Percentiles rank a stretch among this genome's conserved stretches.
These are phyloP conservation scores for Chaetomium strumarium DNA, from an alignment of 2,329 filamentous ascomycete genomes.

Conservation along the genomic window DNA sequence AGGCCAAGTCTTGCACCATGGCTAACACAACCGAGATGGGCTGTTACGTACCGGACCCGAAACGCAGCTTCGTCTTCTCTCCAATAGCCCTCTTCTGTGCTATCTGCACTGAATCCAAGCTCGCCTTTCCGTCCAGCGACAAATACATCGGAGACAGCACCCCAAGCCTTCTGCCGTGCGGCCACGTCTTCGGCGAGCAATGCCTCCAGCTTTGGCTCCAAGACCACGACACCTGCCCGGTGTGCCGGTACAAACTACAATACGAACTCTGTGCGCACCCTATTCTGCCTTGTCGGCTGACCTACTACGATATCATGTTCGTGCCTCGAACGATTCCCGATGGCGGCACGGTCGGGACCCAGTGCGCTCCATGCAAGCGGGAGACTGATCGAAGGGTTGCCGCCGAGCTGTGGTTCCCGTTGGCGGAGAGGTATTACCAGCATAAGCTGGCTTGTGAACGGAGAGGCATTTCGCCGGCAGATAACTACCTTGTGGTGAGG, in stretches of 20 bases:
- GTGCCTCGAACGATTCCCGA: neutral
- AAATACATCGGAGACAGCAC: neutral
- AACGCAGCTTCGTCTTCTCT: neutral
- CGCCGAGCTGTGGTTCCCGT: neutral
- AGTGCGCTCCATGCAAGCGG: neutral
- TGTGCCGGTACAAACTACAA: neutral
- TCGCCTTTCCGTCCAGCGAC: neutral
- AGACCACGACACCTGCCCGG: slow-evolving; percentile 1
- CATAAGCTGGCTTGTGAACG: neutral
- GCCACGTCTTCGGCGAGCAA: slow-evolving; percentile 3
- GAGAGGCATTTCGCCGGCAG: neutral
- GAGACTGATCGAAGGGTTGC: neutral
- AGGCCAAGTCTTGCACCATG: neutral
- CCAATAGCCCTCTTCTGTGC: neutral
- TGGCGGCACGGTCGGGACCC: neutral
- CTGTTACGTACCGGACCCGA: slow-evolving; percentile 4
- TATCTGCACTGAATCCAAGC: slow-evolving; percentile 5
- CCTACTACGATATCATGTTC: neutral
- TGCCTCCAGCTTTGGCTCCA: slow-evolving; percentile 5
- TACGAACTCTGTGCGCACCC: slow-evolving; percentile 3
- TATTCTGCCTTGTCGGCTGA: neutral
- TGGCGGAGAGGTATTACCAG: neutral
- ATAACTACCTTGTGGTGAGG: neutral
- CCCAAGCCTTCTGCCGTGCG: slow-evolving; percentile 5
- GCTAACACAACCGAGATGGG: neutral